phyloP scores from a whole-genome alignment of 495 filamentous ascomycete species.

The Gamarada debralockiae region DNA sequence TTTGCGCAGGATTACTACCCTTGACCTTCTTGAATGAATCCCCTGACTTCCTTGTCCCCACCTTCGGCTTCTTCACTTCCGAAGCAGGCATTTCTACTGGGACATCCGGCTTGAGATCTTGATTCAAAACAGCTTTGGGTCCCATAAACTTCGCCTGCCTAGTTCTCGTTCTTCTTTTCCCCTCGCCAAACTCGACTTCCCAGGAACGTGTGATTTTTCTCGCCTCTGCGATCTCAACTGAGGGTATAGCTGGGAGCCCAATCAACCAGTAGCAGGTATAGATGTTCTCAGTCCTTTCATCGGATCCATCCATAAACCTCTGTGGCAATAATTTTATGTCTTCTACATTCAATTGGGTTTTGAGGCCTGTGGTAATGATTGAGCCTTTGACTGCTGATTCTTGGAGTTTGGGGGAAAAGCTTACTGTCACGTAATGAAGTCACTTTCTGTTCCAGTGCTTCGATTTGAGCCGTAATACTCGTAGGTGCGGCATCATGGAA shows the following conservation, averaged over 20 bases:
- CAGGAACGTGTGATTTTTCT: neutral
- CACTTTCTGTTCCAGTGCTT: neutral
- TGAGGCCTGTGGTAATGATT: neutral
- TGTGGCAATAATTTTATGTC: neutral
- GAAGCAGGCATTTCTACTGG: neutral
- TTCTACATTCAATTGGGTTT: neutral
- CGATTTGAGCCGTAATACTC: neutral
- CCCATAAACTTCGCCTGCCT: neutral
- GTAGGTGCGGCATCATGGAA: neutral
- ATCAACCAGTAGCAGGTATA: neutral
- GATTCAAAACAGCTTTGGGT: neutral
- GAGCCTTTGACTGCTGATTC: neutral
- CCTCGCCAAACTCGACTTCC: neutral
- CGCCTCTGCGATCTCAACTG: neutral
- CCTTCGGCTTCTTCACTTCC: neutral
- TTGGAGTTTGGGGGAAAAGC: neutral
- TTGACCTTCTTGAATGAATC: slow-evolving; percentile 12
- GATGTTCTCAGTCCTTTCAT: neutral
- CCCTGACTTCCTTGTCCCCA: neutral
- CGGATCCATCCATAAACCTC: neutral
- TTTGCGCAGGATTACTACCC: slow-evolving; percentile 10
- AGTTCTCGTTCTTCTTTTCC: neutral
- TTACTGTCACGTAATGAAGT: neutral
- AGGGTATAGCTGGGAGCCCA: neutral
- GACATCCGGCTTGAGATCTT: neutral